Evolutionary conservation across 306 rosid genomes (phyloP).

Genomic region (Pachyrhizus erosus): DNA sequence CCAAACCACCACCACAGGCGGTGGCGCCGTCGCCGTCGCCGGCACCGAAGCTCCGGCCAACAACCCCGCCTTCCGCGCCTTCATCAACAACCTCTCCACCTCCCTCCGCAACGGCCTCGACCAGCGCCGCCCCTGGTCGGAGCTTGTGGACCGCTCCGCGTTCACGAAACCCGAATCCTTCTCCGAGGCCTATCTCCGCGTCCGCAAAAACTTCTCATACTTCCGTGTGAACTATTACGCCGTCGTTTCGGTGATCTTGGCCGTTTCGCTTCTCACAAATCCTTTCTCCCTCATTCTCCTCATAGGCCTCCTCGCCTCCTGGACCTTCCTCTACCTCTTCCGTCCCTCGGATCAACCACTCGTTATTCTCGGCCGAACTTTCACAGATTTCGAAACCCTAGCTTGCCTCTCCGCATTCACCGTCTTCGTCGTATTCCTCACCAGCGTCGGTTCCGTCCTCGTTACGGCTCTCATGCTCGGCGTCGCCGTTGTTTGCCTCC

Average conservation of each 20-base stretch:
- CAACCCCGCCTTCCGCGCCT: conserved; percentile 68
- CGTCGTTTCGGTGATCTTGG: conserved; percentile 55
- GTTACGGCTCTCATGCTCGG: conserved; percentile 76
- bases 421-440: conserved; percentile 72
- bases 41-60: conserved; percentile 60
- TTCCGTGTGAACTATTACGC: conserved; percentile 88
- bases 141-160: conserved; percentile 72
- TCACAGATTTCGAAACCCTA: conserved; percentile 78
- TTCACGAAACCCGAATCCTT: conserved; percentile 78
- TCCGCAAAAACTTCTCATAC: conserved; percentile 85
- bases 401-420: conserved; percentile 58
- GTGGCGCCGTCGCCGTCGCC: not conserved
- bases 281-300: conserved; percentile 76
- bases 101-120: conserved; percentile 75
- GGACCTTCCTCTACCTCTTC: conserved; percentile 94
- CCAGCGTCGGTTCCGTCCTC: conserved; percentile 84
- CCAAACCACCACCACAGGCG: conserved; percentile 19
- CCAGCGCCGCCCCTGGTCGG: conserved; percentile 93
- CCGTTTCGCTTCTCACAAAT: conserved; percentile 70
- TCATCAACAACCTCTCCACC: conserved; percentile 59
- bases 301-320: conserved; percentile 69
- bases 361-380: conserved; percentile 73
- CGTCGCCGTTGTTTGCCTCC: conserved; percentile 64
- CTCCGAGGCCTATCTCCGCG: conserved; percentile 82
- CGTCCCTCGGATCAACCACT: conserved; percentile 96